Evolutionary conservation across 371 early-diverging fungal genomes (phyloP), one percentile per base, ranked within the genome.

Genomic region (Syncephalastrum monosporum): DNA sequence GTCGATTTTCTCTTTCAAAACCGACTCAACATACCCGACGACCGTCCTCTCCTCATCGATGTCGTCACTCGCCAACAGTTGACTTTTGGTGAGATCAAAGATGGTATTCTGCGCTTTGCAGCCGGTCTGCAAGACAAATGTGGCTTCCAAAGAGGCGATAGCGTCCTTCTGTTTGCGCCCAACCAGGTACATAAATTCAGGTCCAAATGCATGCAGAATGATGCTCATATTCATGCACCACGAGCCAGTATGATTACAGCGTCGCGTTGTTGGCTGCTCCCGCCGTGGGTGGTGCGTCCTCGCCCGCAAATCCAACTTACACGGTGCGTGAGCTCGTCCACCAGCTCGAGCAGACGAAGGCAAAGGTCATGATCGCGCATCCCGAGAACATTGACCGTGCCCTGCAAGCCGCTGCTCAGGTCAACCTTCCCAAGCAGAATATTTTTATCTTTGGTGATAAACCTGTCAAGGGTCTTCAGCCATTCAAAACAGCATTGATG

Each of bases 281-380:
- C 10, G 69, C 74, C 44, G 72, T 72, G 44, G 79, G 92, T 5
- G 91, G 91, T 6, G 65, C 84, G 2, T 68, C 85, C 16, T 79
- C 88, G 1, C 79, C 86, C n/a, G 89, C 86, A 38, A 95, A 92
- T 57, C 89, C 92, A 6, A 75, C 77, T 15, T 93, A 93, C 67
- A 91, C 84, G 0, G 70, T 79, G 5, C 77, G 81, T 33, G 95
- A 95, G 64, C 74, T 93, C 15, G 83, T 84, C 0, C 79, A 83
- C 61, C 92, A 92, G 60, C 69, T 95, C 57, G 59, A 71, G 16
- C 87, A 89, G 63, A 79, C 89, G 4, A 75, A 77, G 3, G 90
- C 92, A 3, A 80, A 77, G 10, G 65, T 82, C 44, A 63, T 91
- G n/a, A 68, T 91, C 44, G 70, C 77, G 3, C 68, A 71, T 52